Base-by-base conservation (phyloP, 352 stramenopile species). In the Phytopythium sindhum region DNA sequence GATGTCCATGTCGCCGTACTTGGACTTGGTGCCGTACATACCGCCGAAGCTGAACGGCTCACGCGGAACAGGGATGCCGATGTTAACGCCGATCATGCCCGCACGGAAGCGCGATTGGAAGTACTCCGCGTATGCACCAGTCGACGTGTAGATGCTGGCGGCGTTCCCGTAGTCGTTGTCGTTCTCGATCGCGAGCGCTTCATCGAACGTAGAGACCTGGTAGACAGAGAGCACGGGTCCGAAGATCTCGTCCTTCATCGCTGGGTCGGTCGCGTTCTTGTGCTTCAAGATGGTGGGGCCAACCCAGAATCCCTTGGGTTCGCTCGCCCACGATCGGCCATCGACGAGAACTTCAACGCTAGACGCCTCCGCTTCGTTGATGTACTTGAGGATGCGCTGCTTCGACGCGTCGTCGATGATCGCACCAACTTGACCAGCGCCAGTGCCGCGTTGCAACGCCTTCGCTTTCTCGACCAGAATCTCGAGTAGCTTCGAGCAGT, bases 1-100 rank as follows among this genome's bases (percentile, higher is more conserved):
- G 57, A 99, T 99, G 72, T 99, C 97, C 85, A 98, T 98, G 67
- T 99, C 95, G 41, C 97, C 97, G 66, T 92, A 99, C 68, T 99
- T 99, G 77, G 89, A 98, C 65, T 90, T 88, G 15, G 96, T 99
- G 39, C 96, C 96, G 73, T 98, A 99, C 60, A 99, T 77, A 5
- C 97, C 97, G 50, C 97, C 97, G 72, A 99, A 99, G 35, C 89
- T 96, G 75, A 99, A 99, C 4, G 96, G 96, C 65, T 98, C 95
- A 17, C 95, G 80, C 23, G 96, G 95, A 24, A 98, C 96, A 4
- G 96, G 92, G 44, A 98, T 97, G 29, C 96, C 96, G 67, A 99
- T 95, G 72, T 99, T 99, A 42, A 99, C 84, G 17, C 97, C 97
- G 62, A 98, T 91, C 94, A 98, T 98, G 10, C 78, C 86, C 4